Evolutionary conservation across 139 green algal genomes (phyloP).

Genomic region (Micractinium sp.): DNA sequence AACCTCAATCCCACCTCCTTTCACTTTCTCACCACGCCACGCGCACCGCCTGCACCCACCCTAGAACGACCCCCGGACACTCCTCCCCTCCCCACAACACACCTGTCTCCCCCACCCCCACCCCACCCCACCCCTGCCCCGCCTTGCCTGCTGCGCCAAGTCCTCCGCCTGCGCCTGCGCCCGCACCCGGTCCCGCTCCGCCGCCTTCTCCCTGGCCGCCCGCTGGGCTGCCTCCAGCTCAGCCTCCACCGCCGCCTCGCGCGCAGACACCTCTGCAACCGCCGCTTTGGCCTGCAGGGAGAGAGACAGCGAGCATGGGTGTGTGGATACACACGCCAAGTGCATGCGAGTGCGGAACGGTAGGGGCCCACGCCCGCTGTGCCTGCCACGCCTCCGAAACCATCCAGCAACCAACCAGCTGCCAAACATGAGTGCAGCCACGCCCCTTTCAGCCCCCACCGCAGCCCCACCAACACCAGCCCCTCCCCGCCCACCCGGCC

Average conservation of each 20-base stretch:
- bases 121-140: background rate
- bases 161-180: slow-evolving; percentile 39
- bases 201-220: slow-evolving; percentile 39
- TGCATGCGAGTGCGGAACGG: too few relatives aligned
- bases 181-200: slow-evolving; percentile 58
- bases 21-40: background rate
- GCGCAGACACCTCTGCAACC: background rate
- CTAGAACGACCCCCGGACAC: too few relatives aligned
- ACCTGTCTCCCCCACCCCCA: background rate
- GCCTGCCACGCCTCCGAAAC: too few relatives aligned
- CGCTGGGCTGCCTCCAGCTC: slow-evolving; percentile 4
- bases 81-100: background rate
- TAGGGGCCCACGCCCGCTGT: too few relatives aligned
- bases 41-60: background rate
- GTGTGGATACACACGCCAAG: too few relatives aligned
- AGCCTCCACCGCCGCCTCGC: background rate
- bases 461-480: background rate
- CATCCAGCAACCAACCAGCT: too few relatives aligned
- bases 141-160: slow-evolving; percentile 23
- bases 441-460: background rate
- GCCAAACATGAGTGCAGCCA: background rate
- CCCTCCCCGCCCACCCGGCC: background rate
- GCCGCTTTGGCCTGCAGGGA: slow-evolving; percentile 6
- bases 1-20: background rate
- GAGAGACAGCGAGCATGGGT: background rate